Percentiles rank a stretch among this genome's conserved stretches.
Conservation (phyloP, 139 green algal species). For the Eudorina sp. region DNA sequence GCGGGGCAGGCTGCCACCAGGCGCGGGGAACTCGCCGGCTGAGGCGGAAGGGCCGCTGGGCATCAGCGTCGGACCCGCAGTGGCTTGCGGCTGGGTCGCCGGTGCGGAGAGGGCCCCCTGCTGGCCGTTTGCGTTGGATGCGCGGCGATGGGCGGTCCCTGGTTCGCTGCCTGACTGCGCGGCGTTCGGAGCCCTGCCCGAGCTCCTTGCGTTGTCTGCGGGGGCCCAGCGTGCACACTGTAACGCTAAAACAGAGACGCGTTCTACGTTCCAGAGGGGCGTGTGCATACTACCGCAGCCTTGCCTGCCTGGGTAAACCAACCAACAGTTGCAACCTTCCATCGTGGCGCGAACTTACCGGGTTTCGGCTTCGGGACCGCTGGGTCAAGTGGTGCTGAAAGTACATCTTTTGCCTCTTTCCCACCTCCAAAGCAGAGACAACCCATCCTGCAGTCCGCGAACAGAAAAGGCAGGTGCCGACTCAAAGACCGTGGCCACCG, state of each 20-base stretch:
- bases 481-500: neutral
- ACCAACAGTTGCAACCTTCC: too few species aligned
- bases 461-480: neutral
- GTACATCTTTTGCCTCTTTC: neutral
- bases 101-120: neutral
- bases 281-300: too few species aligned
- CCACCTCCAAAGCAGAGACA: conserved; percentile 17
- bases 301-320: too few species aligned
- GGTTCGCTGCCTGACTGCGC: neutral
- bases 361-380: conserved; percentile 11
- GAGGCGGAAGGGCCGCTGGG: neutral
- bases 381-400: conserved; percentile 28
- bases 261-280: too few species aligned
- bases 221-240: too few species aligned
- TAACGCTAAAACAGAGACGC: too few species aligned
- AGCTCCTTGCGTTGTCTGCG: neutral
- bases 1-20: neutral
- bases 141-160: too few species aligned
- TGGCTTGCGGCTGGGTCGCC: neutral
- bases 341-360: conserved; percentile 28
- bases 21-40: neutral
- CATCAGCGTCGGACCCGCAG: neutral
- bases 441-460: conserved; percentile 4
- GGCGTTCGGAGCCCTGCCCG: neutral
- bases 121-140: neutral